Conservation (phyloP, 257 asterid species). For the Lantana camara region DNA sequence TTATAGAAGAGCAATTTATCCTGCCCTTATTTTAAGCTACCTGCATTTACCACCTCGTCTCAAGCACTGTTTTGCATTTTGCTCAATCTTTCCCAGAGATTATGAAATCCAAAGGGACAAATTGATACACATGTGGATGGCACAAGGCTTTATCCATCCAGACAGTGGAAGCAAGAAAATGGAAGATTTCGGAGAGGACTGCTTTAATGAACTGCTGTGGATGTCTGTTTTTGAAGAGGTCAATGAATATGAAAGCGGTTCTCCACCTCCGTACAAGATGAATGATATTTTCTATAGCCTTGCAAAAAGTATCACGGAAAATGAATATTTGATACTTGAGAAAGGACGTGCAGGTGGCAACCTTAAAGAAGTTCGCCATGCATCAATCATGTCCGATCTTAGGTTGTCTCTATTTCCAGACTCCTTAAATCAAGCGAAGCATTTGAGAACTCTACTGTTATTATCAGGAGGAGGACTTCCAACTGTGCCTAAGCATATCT, state of each 20-base stretch:
- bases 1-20: slow-evolving; percentile 5
- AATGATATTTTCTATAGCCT: slow-evolving; percentile 26
- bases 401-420: slow-evolving; percentile 11
- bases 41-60: slow-evolving; percentile 28
- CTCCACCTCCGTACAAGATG: slow-evolving; percentile 22
- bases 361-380: slow-evolving; percentile 25
- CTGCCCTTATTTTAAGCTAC: slow-evolving; percentile 31
- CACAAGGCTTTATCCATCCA: slow-evolving; percentile 30
- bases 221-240: slow-evolving; percentile 28
- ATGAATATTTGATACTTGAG: slow-evolving; percentile 22
- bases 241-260: slow-evolving; percentile 9
- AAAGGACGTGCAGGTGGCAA: neutral
- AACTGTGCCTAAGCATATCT: neutral
- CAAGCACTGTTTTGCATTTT: slow-evolving; percentile 35
- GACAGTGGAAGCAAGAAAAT: slow-evolving; percentile 15
- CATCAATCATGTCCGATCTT: slow-evolving; percentile 21
- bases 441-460: slow-evolving; percentile 32
- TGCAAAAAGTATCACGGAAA: slow-evolving; percentile 21
- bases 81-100: slow-evolving; percentile 32
- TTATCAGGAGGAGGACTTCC: slow-evolving; percentile 27
- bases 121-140: slow-evolving; percentile 37
- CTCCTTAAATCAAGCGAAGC: slow-evolving; percentile 13
- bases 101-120: slow-evolving; percentile 30
- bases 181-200: slow-evolving; percentile 38
- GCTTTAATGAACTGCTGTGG: slow-evolving; percentile 32